Evolutionary conservation across 306 rosid genomes (phyloP), one percentile per base, ranked within the genome.

Genomic region (Erythrophleum fordii): DNA sequence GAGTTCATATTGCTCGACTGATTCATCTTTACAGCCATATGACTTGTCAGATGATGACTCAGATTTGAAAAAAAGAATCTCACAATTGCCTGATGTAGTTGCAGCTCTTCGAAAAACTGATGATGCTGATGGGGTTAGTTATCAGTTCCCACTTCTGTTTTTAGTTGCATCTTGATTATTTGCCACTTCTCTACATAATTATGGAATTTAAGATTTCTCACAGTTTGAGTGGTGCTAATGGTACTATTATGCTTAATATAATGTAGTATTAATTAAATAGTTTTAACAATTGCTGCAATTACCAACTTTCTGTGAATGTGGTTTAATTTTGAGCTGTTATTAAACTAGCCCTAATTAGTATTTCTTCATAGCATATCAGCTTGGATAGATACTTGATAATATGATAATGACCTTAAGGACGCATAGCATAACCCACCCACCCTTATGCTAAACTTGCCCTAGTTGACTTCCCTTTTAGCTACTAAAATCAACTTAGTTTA

Each of bases 101-200:
- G 94, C 86, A 4, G 97, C 96, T 53, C 95, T 95, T 73, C 91
- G 93, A 82, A 95, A 95, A 90, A 66, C 96, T 14, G 97, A 91
- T 72, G 93, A 95, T 88, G 93, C 86, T 72, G 98, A 93, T 42
- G 99, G 94, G 94, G 99, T 95, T 84, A 85, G 97, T 87, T 55
- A 73, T 82, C 81, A 72, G 37, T 83, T 72, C 67, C 58, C 70
- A 61, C 25, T 23, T 61, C 56, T 80, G 20, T 75, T 72, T 77
- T 55, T 71, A 28, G 42, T 68, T 69, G 69, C 83, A 45, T 44
- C 76, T 76, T 66, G 75, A 76, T 77, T 70, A 61, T 74, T 28
- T 52, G 53, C 49, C 78, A 59, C 68, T 52, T 81, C 79, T 84
- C 77, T 67, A 67, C 31, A 52, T 82, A 74, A 76, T 77, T 26